Conservation (phyloP, 2,329 filamentous ascomycete genomes). For the Xylaria sp. region DNA sequence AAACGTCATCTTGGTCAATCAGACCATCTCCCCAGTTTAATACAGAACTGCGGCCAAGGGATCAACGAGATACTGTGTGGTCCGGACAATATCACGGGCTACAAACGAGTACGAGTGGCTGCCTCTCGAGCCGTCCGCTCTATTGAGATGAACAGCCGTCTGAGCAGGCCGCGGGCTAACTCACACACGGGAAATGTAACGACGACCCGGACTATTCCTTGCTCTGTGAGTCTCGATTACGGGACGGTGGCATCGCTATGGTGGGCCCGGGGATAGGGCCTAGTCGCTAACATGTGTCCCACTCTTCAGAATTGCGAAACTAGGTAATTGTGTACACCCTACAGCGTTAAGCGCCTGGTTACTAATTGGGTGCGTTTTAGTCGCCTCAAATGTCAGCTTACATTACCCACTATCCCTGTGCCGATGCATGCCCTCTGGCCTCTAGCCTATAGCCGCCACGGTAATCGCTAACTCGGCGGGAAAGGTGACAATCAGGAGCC, state of each 20-base stretch:
- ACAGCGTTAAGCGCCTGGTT: neutral
- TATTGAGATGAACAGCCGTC: no score
- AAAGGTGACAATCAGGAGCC: conserved; percentile 11
- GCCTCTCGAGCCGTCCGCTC: neutral
- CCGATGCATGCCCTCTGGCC: neutral
- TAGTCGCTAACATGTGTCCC: neutral
- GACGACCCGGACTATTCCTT: neutral
- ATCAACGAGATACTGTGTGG: no score
- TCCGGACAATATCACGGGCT: neutral
- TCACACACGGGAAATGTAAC: neutral
- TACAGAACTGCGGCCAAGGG: neutral
- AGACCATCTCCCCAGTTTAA: neutral
- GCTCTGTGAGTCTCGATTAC: neutral
- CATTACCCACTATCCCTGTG: neutral
- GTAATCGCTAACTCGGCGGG: neutral
- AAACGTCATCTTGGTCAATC: neutral
- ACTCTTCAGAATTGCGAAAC: neutral
- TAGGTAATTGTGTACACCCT: neutral
- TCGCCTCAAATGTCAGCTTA: conserved; percentile 9
- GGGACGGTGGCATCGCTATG: neutral
- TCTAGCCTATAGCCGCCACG: neutral
- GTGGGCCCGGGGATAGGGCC: neutral
- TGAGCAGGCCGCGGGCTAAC: neutral
- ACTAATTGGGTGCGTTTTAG: neutral
- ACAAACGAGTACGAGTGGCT: neutral